phyloP scores from a whole-genome alignment of 2,329 filamentous ascomycete genomes.

The Onygena corvina region DNA sequence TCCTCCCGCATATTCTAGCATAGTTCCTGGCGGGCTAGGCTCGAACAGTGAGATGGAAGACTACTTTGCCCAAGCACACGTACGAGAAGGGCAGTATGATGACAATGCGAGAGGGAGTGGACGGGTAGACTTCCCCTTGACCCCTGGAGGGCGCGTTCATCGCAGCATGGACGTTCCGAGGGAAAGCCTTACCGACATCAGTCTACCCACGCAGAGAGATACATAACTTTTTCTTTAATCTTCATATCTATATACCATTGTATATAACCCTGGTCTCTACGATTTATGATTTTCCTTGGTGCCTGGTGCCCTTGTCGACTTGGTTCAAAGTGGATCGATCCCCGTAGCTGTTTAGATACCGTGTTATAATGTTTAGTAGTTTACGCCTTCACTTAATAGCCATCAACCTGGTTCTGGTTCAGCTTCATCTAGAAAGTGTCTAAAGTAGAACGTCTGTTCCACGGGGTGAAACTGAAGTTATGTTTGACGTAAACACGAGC shows the following conservation, averaged over 20 bases:
- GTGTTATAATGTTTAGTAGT: no score
- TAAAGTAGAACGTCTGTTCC: no score
- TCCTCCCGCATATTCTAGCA: constrained; percentile 69
- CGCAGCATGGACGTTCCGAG: constrained; percentile 53
- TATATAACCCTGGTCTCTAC: neutral
- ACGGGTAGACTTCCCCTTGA: constrained; percentile 48
- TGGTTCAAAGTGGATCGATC: no score
- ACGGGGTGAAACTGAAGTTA: no score
- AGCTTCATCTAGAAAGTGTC: no score
- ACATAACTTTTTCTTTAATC: neutral
- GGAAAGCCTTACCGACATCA: constrained; percentile 35
- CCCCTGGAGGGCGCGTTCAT: constrained; percentile 50
- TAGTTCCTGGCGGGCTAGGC: constrained; percentile 43
- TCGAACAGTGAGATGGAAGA: constrained; percentile 49
- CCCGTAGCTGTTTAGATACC: neutral
- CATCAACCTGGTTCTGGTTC: no score
- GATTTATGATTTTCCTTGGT: neutral
- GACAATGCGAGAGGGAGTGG: constrained; percentile 31
- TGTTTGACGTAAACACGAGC: no score
- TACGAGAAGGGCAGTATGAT: constrained; percentile 36
- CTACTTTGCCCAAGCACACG: constrained; percentile 69
- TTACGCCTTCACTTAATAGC: no score
- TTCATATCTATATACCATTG: neutral
- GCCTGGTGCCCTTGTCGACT: neutral
- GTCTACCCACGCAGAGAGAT: neutral